phyloP scores from a whole-genome alignment of 352 stramenopile species.

The Phytophthora sojae region DNA sequence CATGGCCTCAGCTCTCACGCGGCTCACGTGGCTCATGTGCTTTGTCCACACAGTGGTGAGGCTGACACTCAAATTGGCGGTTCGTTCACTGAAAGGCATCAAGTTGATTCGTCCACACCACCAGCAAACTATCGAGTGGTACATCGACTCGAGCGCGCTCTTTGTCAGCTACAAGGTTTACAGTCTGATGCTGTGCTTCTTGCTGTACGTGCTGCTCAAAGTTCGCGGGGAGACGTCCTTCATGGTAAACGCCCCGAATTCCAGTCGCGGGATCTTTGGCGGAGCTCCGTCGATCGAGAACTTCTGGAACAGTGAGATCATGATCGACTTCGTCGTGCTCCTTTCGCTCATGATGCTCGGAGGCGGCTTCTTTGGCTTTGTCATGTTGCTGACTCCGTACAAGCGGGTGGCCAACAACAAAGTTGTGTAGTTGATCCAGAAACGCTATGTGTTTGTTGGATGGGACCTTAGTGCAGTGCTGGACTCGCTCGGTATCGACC shows the following conservation, averaged over 20 bases:
- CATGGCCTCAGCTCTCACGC: slow-evolving; percentile 52
- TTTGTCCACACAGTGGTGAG: slow-evolving; percentile 48
- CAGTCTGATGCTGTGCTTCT: slow-evolving; percentile 54
- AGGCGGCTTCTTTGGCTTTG: slow-evolving; percentile 32
- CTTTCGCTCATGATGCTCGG: slow-evolving; percentile 41
- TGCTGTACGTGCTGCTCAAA: slow-evolving; percentile 50
- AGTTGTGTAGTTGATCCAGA: slow-evolving; percentile 53
- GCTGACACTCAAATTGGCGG: slow-evolving; percentile 37
- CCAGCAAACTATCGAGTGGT: slow-evolving; percentile 55
- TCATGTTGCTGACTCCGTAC: slow-evolving; percentile 53
- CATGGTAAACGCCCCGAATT: slow-evolving; percentile 43
- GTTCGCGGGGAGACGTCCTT: slow-evolving; percentile 47
- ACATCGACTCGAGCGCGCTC: slow-evolving; percentile 50
- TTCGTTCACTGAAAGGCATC: slow-evolving; percentile 41
- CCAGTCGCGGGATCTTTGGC: slow-evolving; percentile 50
- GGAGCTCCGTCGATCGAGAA: slow-evolving; percentile 40
- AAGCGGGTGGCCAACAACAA: slow-evolving; percentile 52
- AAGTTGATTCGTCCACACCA: slow-evolving; percentile 38
- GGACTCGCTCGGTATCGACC: slow-evolving; percentile 57
- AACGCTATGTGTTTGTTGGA: slow-evolving; percentile 56
- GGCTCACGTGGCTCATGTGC: slow-evolving; percentile 72
- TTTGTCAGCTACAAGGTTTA: slow-evolving; percentile 75
- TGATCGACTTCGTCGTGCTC: slow-evolving; percentile 57
- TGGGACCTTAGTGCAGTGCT: slow-evolving; percentile 53
- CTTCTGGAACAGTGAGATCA: slow-evolving; percentile 67